phyloP scores from a whole-genome alignment of 768 basidiomycete species.

The Zangia roseola region DNA sequence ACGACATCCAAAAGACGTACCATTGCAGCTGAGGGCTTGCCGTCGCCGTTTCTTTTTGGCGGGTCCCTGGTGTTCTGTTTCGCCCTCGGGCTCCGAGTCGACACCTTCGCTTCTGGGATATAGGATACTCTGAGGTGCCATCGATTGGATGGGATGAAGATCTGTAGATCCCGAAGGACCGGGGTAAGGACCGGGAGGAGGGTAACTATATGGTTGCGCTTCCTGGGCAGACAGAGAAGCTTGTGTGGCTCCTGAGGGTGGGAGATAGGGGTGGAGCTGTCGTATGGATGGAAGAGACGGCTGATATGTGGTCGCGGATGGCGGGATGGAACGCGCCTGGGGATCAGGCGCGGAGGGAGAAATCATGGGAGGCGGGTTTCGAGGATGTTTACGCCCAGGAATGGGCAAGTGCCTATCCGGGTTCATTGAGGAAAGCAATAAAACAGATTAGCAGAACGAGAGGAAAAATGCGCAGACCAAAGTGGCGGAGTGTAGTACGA shows the following conservation, averaged over 20 bases:
- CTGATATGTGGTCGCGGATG: constrained; percentile 23
- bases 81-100: constrained; percentile 60
- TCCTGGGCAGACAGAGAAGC: constrained; percentile 28
- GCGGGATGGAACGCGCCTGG: constrained; percentile 27
- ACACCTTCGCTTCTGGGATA: constrained; percentile 36
- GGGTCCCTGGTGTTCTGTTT: constrained; percentile 49
- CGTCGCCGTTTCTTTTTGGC: constrained; percentile 82
- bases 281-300: constrained; percentile 62
- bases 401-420: constrained; percentile 36
- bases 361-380: constrained; percentile 26
- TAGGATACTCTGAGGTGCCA: constrained; percentile 20
- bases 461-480: constrained; percentile 13
- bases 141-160: constrained; percentile 20
- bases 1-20: constrained; percentile 41
- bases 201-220: constrained; percentile 27
- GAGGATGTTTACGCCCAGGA: constrained; percentile 31
- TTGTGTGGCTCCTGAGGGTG: constrained; percentile 42
- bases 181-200: constrained; percentile 21
- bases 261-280: constrained; percentile 63
- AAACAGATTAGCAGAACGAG: constrained; percentile 16
- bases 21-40: constrained; percentile 83
- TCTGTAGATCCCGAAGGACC: constrained; percentile 29
- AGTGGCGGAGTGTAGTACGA: constrained; percentile 22
- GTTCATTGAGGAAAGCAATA: constrained; percentile 32
- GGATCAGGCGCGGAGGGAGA: constrained; percentile 26